Evolutionary conservation across 2,329 filamentous ascomycete species (phyloP), one percentile per base, ranked within the genome.

Genomic region (Hymenoscyphus fraxineus): DNA sequence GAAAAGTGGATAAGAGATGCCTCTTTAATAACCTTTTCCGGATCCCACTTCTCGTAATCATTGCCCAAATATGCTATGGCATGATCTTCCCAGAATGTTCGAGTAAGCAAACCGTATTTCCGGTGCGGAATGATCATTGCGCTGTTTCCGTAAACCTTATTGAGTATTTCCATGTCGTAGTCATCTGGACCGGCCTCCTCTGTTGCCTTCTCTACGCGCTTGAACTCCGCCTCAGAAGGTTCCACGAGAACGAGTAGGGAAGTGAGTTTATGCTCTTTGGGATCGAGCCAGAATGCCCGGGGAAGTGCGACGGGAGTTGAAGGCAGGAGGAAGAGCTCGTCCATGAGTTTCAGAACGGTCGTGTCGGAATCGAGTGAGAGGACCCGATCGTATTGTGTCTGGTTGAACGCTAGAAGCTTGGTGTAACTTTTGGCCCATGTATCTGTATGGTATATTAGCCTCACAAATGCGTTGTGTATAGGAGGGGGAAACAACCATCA

Each of bases 331-430:
- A 88, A 88, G 1, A 88, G 79, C 66, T 88, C 85, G 69, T 88
- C 85, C 76, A 88, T 78, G 55, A 79, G 75, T 66, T 83, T 74
- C 1, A 72, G 47, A n/a, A 73, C 57, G 6, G 68, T 74, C 6
- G 68, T 61, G 35, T 70, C 68, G 3, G 70, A 71, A 61, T 71
- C 67, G 12, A 73, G 65, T 12, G 65, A 59, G 7, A 64, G 40
- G 9, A 65, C 60, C 16, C 47, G 47, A 2, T 59, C 56, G 47
- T 89, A 91, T 63, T 87, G 80, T 0, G 83, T 84, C 60, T 89
- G 84, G 64, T 86, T 87, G 72, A 89, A 91, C 1, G 86, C 85
- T 22, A 88, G 80, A 44, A 90, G 80, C 72, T 91, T 91, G 22
- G 86, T 87, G 69, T 85, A 85, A 1, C 84, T 86, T 41, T 84